Base-by-base conservation (phyloP, 1,139 yeast species). In the Taphrina pruni region DNA sequence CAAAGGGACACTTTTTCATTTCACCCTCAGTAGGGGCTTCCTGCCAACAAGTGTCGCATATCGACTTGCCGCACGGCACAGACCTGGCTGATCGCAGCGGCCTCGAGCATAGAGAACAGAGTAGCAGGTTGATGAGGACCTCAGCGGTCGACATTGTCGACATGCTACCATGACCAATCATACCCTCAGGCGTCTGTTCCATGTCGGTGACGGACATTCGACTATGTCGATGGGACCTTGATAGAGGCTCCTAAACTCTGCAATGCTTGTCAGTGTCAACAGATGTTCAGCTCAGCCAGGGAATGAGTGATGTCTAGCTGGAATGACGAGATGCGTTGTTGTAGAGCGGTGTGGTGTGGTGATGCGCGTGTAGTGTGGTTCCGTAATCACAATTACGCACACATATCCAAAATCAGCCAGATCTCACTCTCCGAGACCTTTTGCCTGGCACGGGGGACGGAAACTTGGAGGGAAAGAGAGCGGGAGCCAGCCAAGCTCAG, bases 1-100 rank as follows among this genome's bases (percentile, higher is more conserved):
- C 41, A 38, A 45, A 64, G 21, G 67, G 67, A 46, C 67, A 64
- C 26, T 55, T 45, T 48, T 50, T 41, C 61, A 64, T 55, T 32
- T 56, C 67, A 26, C 67, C 67, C 32, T 64, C 67, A 26, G 55
- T 12, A 11, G 61, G 46, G 43, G 61, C 60, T 9, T 58, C 67
- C 14, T 21, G 38, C 67, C 67, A 64, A 21, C 67, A 64, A 14
- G n/a, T 60, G 60, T 64, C 67, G 55, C 67, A 64, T 36, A 64
- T 45, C n/a, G 67, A 64, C 9, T 46, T 46, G 35, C 67, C 67
- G 38, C 67, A 64, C 26, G 67, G 67, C 36, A 64, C 39, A 5
- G 67, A 64, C 36, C 67, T 32, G 21, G 67, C 67, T 46, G 61
- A 38, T 17, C 45, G 41, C 39, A 64, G 61, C 11, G 61, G 67